Evolutionary conservation across 805 yeast genomes (phyloP).

Genomic region (Pichia occidentalis): DNA sequence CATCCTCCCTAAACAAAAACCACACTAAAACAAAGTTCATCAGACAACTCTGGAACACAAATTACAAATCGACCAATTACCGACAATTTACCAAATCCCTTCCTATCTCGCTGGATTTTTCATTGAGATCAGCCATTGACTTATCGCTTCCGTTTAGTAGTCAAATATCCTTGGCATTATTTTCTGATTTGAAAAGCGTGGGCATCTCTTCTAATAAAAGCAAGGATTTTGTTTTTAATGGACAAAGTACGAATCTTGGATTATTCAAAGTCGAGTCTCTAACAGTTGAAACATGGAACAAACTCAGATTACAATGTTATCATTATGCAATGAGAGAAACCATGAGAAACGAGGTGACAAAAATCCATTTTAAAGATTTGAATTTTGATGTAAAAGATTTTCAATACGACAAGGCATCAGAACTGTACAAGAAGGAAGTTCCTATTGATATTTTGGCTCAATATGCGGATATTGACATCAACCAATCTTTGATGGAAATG

Average conservation of each 20-base stretch:
- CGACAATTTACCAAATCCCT: constrained; percentile 3
- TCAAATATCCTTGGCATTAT: constrained; percentile 1
- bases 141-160: constrained; percentile 2
- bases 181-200: constrained; percentile 1
- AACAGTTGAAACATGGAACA: background rate
- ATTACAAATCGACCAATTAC: constrained; percentile 6
- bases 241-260: constrained; percentile 9
- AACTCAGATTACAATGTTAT: background rate
- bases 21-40: constrained; percentile 9
- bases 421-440: background rate
- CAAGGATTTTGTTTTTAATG: constrained; percentile 10
- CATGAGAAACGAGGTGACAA: background rate
- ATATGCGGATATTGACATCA: constrained; percentile 3
- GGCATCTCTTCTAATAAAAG: constrained; percentile 1
- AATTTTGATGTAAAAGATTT: constrained; percentile 9
- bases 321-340: background rate
- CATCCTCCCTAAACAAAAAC: constrained; percentile 1
- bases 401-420: background rate
- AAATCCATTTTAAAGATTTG: constrained; percentile 2
- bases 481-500: constrained; percentile 1
- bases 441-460: background rate
- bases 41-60: constrained; percentile 6
- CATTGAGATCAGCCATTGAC: background rate
- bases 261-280: constrained; percentile 3
- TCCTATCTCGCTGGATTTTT: constrained; percentile 1